phyloP scores from a whole-genome alignment of 768 basidiomycete species.

The Amanita muscaria region DNA sequence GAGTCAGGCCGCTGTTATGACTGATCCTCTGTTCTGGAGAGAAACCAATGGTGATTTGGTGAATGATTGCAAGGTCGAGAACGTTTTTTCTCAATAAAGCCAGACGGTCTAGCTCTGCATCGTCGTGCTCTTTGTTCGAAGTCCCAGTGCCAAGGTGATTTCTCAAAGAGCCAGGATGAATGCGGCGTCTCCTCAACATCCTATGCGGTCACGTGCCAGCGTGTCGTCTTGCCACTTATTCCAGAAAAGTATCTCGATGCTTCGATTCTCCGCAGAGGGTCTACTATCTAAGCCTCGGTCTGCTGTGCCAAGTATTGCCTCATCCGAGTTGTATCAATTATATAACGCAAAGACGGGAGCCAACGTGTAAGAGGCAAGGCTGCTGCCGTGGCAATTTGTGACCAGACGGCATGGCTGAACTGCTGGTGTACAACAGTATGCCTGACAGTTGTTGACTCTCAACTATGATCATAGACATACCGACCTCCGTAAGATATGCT shows the following conservation, averaged over 20 bases:
- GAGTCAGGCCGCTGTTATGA: not conserved
- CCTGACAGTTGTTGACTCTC: no score
- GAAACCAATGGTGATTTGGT: slow-evolving; percentile 44
- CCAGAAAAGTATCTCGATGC: slow-evolving; percentile 66
- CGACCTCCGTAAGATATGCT: no score
- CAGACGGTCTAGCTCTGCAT: slow-evolving; percentile 51
- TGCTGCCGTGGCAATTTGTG: not conserved
- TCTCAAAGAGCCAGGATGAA: slow-evolving; percentile 39
- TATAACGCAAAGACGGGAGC: no score
- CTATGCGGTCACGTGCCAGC: no score
- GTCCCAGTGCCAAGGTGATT: slow-evolving; percentile 14
- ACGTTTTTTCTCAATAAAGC: slow-evolving; percentile 46
- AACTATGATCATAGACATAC: no score
- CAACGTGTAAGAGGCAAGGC: no score
- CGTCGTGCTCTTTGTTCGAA: slow-evolving; percentile 42
- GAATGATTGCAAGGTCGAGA: slow-evolving; percentile 43
- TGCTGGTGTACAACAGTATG: no score
- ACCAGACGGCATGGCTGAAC: no score
- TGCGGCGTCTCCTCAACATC: slow-evolving; percentile 42
- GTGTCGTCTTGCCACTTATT: slow-evolving; percentile 44
- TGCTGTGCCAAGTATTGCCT: slow-evolving; percentile 68
- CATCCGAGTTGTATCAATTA: not conserved
- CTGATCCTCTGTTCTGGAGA: not conserved
- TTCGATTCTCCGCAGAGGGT: slow-evolving; percentile 73
- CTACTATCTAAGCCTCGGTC: slow-evolving; percentile 64